These are phyloP conservation scores for Aegilops bicornis DNA, from an alignment of 176 grass and related monocot species.

Conservation along the genomic window DNA sequence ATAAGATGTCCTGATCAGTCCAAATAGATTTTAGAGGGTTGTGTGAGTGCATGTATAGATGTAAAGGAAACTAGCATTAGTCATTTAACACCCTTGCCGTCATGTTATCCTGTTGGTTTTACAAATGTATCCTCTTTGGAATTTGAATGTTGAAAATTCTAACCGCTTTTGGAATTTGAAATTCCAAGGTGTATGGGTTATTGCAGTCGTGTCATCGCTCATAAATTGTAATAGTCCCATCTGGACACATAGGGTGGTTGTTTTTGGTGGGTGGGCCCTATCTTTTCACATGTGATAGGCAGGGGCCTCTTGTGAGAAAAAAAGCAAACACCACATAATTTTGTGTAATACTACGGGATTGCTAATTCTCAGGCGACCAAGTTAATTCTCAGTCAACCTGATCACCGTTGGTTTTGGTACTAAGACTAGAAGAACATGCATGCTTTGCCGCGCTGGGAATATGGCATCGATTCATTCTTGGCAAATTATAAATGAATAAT, in stretches of 20 bases:
- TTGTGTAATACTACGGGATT: too few relatives aligned
- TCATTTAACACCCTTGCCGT: not conserved
- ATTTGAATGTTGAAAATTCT: not conserved
- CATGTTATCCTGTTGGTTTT: not conserved
- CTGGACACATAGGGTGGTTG: not conserved
- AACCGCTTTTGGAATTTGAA: not conserved
- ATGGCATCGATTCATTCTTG: too few relatives aligned
- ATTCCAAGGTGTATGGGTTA: not conserved
- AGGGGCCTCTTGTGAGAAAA: too few relatives aligned
- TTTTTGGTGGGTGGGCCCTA: not conserved
- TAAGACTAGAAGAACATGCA: too few relatives aligned
- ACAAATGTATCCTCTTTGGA: not conserved
- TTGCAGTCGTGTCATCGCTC: not conserved
- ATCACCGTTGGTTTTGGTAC: too few relatives aligned
- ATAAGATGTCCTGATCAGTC: not conserved
- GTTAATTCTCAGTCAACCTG: too few relatives aligned
- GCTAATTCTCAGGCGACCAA: too few relatives aligned
- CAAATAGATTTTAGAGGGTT: constrained; percentile 27
- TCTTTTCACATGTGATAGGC: not conserved
- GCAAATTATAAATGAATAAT: too few relatives aligned
- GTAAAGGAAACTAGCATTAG: constrained; percentile 18
- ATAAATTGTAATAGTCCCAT: not conserved
- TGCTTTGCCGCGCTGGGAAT: too few relatives aligned
- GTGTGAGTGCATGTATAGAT: constrained; percentile 28
- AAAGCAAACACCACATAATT: too few relatives aligned